Evolutionary conservation across 2,329 filamentous ascomycete genomes (phyloP).

Genomic region (Cercospora zeina): DNA sequence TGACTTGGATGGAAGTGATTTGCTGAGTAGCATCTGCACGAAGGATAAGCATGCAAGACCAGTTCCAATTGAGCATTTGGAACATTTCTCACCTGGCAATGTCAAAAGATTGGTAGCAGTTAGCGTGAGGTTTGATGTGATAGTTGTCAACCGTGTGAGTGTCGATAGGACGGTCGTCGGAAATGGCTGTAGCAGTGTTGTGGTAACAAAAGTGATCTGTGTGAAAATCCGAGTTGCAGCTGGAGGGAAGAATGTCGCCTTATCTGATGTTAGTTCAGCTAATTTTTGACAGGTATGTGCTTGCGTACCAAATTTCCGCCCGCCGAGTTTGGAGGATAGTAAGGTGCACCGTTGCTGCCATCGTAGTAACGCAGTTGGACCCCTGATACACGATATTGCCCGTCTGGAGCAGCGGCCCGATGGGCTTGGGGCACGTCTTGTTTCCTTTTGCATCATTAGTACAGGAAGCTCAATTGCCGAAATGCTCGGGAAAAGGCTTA

Average conservation of each 20-base stretch:
- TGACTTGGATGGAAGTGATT: slow-evolving; percentile 7
- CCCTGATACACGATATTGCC: neutral
- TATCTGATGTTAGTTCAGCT: neutral
- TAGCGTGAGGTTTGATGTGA: neutral
- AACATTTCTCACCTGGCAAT: neutral
- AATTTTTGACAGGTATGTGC: too few relatives aligned
- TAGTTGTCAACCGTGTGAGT: neutral
- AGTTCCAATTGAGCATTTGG: neutral
- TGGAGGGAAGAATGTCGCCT: neutral
- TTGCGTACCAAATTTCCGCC: neutral
- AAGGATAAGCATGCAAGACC: neutral
- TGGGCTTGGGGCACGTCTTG: neutral
- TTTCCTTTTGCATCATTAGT: neutral
- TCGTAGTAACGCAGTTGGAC: neutral
- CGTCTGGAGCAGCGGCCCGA: neutral
- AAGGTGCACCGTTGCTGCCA: neutral
- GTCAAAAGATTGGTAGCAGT: neutral
- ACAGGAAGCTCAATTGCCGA: neutral
- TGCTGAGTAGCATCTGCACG: neutral
- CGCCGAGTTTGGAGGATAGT: neutral
- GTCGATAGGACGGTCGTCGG: neutral
- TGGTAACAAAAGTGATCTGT: neutral
- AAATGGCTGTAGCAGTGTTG: neutral
- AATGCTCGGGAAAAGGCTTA: neutral
- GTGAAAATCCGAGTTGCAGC: neutral